These are phyloP conservation scores for Artemisia annua DNA, from an alignment of 129 eudicot genomes.

Conservation along the genomic window DNA sequence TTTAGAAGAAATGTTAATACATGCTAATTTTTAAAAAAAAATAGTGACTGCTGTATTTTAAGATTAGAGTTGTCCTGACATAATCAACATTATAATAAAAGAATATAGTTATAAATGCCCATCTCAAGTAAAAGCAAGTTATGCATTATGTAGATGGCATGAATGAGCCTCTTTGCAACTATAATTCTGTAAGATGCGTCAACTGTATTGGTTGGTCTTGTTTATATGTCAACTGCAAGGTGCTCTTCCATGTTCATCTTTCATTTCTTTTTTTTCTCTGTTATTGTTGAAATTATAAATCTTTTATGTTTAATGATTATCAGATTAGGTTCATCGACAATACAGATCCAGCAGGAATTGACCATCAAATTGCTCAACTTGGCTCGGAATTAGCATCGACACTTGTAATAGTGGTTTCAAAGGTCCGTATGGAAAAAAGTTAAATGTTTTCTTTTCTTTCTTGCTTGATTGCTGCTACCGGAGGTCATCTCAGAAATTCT, in stretches of 20 bases:
- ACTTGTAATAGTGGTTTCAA: constrained; percentile 95
- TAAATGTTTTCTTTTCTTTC: not conserved
- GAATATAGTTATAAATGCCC: not conserved
- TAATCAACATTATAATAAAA: not conserved
- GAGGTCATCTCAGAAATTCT: not conserved
- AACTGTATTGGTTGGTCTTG: constrained; percentile 6
- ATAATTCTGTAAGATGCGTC: not conserved
- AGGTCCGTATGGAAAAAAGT: constrained; percentile 46
- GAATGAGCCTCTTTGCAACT: too few relatives aligned
- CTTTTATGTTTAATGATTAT: constrained; percentile 24
- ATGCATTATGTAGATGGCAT: too few relatives aligned
- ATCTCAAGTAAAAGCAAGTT: too few relatives aligned
- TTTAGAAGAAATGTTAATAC: not conserved
- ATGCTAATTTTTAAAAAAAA: not conserved
- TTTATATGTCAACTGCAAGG: constrained; percentile 10
- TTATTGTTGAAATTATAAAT: constrained; percentile 11
- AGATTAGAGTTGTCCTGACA: not conserved
- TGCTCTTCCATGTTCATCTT: constrained; percentile 10
- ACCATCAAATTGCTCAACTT: constrained; percentile 98
- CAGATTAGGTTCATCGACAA: constrained; percentile 99
- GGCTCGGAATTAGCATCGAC: constrained; percentile 88
- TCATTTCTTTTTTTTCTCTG: not conserved
- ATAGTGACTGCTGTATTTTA: not conserved
- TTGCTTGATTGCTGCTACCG: not conserved
- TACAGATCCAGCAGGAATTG: constrained; percentile 99